A percentile compares a stretch with the other conserved stretches of the same genome.
phyloP scores from a whole-genome alignment of 352 stramenopile species.

The Globisporangium recalcitrans region DNA sequence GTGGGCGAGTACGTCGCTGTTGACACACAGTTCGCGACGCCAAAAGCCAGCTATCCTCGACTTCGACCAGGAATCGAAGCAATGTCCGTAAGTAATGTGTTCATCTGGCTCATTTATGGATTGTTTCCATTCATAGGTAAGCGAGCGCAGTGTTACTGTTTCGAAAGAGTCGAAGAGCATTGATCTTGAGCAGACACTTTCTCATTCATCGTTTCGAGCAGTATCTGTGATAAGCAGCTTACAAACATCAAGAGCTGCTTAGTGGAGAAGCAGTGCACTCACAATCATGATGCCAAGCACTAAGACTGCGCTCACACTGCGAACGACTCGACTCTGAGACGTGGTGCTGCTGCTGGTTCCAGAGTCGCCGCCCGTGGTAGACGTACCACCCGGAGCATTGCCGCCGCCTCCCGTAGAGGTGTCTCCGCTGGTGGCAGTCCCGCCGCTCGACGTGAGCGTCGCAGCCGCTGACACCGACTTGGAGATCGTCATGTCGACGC shows the following conservation, averaged over 20 bases:
- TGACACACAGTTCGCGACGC: not conserved
- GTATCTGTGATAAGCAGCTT: too few relatives aligned
- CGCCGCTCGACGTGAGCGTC: not conserved
- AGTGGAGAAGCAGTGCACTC: not conserved
- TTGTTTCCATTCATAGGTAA: too few relatives aligned
- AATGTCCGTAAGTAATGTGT: too few relatives aligned
- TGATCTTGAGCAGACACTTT: too few relatives aligned
- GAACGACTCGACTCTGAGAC: not conserved
- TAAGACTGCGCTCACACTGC: not conserved
- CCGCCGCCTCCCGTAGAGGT: not conserved
- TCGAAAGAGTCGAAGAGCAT: too few relatives aligned
- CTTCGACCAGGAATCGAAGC: too few relatives aligned
- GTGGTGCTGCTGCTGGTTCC: not conserved
- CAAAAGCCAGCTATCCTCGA: not conserved
- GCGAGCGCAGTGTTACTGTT: too few relatives aligned
- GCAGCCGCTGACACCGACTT: not conserved
- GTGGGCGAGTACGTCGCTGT: too few relatives aligned
- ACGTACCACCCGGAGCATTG: not conserved
- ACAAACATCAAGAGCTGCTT: too few relatives aligned
- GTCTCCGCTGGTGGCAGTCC: not conserved
- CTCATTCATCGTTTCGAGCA: too few relatives aligned
- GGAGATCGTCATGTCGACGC: constrained; percentile 13
- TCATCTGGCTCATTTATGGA: too few relatives aligned
- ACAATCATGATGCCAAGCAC: not conserved
- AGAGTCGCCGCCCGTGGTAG: not conserved